phyloP scores from a whole-genome alignment of 1,284 basidiomycete species.

The Cutaneotrichosporon sp. region DNA sequence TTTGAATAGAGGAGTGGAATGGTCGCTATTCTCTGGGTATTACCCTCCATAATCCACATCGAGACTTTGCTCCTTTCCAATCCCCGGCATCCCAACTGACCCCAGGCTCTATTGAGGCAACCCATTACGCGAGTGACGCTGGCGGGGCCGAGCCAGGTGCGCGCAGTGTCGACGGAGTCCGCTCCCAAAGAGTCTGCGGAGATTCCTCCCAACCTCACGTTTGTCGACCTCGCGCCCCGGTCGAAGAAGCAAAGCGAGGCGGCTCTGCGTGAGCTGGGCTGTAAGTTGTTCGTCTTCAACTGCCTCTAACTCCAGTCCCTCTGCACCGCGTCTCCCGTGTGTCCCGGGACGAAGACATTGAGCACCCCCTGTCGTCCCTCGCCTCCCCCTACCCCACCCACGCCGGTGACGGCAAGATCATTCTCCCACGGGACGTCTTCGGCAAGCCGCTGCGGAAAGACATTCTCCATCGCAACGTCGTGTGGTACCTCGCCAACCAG shows the following conservation, averaged over 20 bases:
- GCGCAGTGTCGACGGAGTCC: not conserved
- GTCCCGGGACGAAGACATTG: conserved; percentile 17
- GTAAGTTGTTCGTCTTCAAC: too few species aligned
- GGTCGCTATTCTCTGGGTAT: too few species aligned
- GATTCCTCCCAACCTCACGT: conserved; percentile 29
- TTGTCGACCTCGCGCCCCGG: conserved; percentile 21
- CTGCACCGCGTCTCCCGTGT: conserved; percentile 10
- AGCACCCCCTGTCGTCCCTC: conserved; percentile 42
- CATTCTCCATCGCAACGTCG: conserved; percentile 87
- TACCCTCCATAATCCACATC: too few species aligned
- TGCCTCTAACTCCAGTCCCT: conserved; percentile 4
- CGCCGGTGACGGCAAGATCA: conserved; percentile 24
- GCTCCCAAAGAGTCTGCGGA: not conserved
- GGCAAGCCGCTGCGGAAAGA: conserved; percentile 79
- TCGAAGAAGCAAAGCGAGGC: conserved; percentile 8
- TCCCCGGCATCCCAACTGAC: too few species aligned
- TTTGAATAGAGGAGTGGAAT: not conserved
- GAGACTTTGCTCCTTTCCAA: too few species aligned
- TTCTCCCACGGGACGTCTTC: conserved; percentile 58
- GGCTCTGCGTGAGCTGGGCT: conserved; percentile 6
- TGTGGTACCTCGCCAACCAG: conserved; percentile 80
- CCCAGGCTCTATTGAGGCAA: not conserved
- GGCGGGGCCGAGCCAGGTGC: not conserved
- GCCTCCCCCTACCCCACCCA: conserved; percentile 34
- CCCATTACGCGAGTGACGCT: not conserved